A percentile compares a stretch with the other conserved stretches of the same genome.
Conservation (phyloP, 2,329 filamentous ascomycete species). For the Colletotrichum sp. region DNA sequence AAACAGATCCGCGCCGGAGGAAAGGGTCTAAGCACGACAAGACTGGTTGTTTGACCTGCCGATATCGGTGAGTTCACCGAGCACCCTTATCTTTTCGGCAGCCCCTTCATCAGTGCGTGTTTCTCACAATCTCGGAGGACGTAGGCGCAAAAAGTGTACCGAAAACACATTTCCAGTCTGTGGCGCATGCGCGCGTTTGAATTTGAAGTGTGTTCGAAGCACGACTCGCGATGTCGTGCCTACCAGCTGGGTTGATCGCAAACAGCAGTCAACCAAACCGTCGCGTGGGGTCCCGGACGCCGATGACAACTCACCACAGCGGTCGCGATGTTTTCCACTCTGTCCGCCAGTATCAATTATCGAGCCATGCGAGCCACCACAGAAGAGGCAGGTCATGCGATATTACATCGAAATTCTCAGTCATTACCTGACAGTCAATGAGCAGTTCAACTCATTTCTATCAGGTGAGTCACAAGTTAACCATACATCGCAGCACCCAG, state of each 20-base stretch:
- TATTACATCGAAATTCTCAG: slow-evolving; percentile 16
- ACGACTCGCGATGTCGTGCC: slow-evolving; percentile 18
- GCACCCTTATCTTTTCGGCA: not conserved
- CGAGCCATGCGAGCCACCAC: slow-evolving; percentile 1
- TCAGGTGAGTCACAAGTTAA: not conserved
- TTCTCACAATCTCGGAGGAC: not conserved
- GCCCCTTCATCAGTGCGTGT: not conserved
- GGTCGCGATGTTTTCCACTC: not conserved
- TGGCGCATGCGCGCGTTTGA: slow-evolving; percentile 18
- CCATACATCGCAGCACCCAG: rapidly evolving
- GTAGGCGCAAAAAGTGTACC: slow-evolving; percentile 21
- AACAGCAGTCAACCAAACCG: not conserved
- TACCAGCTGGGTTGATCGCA: slow-evolving; percentile 4
- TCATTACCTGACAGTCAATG: slow-evolving; percentile 9
- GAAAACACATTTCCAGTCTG: slow-evolving; percentile 21
- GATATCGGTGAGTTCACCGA: slow-evolving; percentile 18
- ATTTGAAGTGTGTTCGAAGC: slow-evolving; percentile 18
- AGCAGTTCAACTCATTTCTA: slow-evolving; percentile 16
- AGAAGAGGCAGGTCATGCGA: slow-evolving; percentile 10
- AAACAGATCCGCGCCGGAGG: slow-evolving; percentile 2
- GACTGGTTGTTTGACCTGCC: slow-evolving; percentile 22
- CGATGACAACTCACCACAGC: not conserved
- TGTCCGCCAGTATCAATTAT: not conserved
- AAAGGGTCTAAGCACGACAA: slow-evolving; percentile 23
- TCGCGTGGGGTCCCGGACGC: not conserved